Evolutionary conservation across 768 basidiomycete genomes (phyloP), one percentile per base, ranked within the genome.

Genomic region (Russula abietina): DNA sequence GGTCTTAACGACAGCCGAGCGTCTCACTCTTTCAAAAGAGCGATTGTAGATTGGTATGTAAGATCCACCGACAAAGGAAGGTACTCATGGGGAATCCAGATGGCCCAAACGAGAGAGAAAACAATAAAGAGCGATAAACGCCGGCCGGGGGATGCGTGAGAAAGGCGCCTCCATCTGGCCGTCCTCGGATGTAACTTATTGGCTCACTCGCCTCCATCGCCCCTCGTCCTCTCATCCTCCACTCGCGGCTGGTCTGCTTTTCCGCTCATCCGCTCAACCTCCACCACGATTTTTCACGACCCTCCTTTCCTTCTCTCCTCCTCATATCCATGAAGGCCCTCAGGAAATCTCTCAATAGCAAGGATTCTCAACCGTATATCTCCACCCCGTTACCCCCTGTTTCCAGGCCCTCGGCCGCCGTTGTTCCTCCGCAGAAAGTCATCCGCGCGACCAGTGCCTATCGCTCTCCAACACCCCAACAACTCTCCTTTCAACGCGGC

Each of bases 391-490:
- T 88, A 28, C 86, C 87, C 16, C 67, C 85, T 24, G 77, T 91
- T 49, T 87, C 86, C 55, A 90, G 86, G 70, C 88, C 89, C 6
- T 74, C 83, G 24, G 78, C 83, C 49, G 81, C 88, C 28, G 84
- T 90, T 64, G 74, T 87, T 0, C 93, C 93, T 1, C 94, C 97
- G 2, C 91, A 95, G 75, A 96, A 94, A 73, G 95, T 98, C 73
- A 96, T 99, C 68, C 89, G 91, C 61, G 95, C 96, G 3, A 77
- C 89, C 66, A 75, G 80, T 11, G 69, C 79, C 2, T 85, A 92
- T 76, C 76, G 80, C 52, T 83, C 91, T 3, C 79, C 81, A 61
- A 81, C 84, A 0, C 92, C 94, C 2, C 87, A 91, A 71, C 87
- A 98, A 68, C 85, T 99, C 48, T 83, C 90, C 33, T 98, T 98